These are phyloP conservation scores for Saccharomycopsis oosterbeekiorum DNA, from an alignment of 805 yeast species.

Conservation along the genomic window DNA sequence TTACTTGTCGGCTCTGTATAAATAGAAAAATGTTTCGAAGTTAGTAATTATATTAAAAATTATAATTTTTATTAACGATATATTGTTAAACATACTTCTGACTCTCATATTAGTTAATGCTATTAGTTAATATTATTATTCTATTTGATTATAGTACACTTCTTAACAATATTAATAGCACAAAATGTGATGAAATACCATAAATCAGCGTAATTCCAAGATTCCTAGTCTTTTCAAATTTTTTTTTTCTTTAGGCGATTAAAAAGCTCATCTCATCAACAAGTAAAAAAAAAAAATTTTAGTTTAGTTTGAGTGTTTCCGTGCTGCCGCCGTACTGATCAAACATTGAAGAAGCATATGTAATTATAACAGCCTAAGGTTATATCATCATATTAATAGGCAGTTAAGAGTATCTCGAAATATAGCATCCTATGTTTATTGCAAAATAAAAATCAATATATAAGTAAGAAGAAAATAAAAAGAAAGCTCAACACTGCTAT, in stretches of 20 bases:
- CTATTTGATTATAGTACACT: neutral
- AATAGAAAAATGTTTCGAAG: neutral
- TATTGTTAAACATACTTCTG: constrained; percentile 1
- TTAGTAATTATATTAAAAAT: neutral
- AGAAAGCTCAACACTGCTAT: neutral
- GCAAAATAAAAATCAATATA: neutral
- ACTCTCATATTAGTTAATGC: constrained; percentile 7
- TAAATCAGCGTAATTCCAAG: too few relatives aligned
- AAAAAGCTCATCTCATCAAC: neutral
- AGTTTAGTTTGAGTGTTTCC: too few relatives aligned
- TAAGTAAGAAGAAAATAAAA: neutral
- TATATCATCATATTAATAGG: too few relatives aligned
- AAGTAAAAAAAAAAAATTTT: neutral
- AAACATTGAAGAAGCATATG: too few relatives aligned
- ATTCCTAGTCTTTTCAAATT: neutral
- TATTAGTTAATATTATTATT: neutral
- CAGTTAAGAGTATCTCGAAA: too few relatives aligned
- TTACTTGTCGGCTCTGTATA: constrained; percentile 48
- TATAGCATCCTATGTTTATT: too few relatives aligned
- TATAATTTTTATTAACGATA: neutral
- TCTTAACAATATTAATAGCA: neutral
- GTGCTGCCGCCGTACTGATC: too few relatives aligned
- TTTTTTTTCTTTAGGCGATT: neutral
- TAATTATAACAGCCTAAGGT: too few relatives aligned
- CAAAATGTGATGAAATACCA: too few relatives aligned